Base-by-base conservation (phyloP, 2,329 filamentous ascomycete genomes). In the Grosmannia serpens region DNA sequence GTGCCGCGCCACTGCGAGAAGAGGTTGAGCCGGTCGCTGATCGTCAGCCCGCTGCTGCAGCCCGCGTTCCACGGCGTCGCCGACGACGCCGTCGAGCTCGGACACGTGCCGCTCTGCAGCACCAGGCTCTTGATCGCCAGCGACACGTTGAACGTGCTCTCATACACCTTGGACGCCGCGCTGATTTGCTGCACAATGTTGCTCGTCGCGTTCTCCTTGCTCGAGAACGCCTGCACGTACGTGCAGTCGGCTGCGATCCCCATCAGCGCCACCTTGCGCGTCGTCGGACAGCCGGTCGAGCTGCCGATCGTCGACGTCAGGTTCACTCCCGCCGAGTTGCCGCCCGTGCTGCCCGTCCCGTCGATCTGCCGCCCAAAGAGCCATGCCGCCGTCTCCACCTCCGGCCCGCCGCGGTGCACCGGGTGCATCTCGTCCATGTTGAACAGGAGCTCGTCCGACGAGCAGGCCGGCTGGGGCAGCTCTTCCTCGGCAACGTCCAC, bases 171-270 rank as follows among this genome's bases (percentile, higher is more conserved):
- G 1, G 92, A 96, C 0, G 94, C 94, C 51, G 84, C 78, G 73
- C 95, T 96, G 70, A 99, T 87, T 68, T 89, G 79, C 56, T 77
- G 78, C 65, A 99, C 91, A 62, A 99, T 81, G 69, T 94, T 94
- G 62, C 80, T 71, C 58, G 85, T 80, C 27, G 86, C 81, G n/a
- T 82, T 75, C 55, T 82, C 76, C 50, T 80, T 80, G 26, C 78
- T 80, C 62, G 85, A 81, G 70, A 96, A 95, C 4, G 78, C 77
- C 2, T 75, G 76, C 46, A 86, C 90, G 69, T 97, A 97, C 10
- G 84, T 88, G 75, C 94, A 99, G 71, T 99, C 94, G 0, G 91
- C 94, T 10, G 91, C 94, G 44, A 97, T 84, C 31, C 94, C 94
- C 27, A 99, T 83, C 47, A 97, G 78, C 1, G 94, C 94, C 22